Base-by-base conservation (phyloP, 352 stramenopile genomes). In the Phytophthora litchii region DNA sequence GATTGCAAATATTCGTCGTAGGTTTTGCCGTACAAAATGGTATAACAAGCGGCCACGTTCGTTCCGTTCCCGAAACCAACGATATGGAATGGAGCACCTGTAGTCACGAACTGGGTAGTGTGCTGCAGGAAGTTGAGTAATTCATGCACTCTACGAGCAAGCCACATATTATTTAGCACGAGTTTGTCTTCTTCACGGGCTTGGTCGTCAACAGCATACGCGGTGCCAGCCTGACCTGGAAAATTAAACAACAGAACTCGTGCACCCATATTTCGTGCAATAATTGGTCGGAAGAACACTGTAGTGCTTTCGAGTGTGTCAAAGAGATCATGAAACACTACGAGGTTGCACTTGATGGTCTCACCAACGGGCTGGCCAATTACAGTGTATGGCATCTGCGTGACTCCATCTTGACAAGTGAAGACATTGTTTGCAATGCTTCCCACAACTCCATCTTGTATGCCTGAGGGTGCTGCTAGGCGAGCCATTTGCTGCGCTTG, bases 271-370 rank as follows among this genome's bases (percentile, higher is more conserved):
- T 96, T 78, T 44, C 85, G 76, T 2, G 80, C 74, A 4, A 96
- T 49, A 20, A 98, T 72, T 3, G 85, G 64, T 20, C 86, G 78
- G 37, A 97, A 95, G 16, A 97, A 92, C 1, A 97, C 86, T 42
- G 87, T 82, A 11, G 85, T 95, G 54, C 82, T 88, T 38, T 97
- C 92, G 37, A 94, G 70, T 1, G 91, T 97, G 63, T 98, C 92
- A 59, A 98, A 98, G 4, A 98, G 83, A 54, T 98, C 92, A 50
- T 97, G 86, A 49, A 97, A 91, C 2, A 97, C 83, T 6, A 98
- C 76, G 35, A 98, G 64, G 57, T 94, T 97, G 57, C 83, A 91
- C 25, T 89, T 92, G n/a, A 64, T 51, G 3, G 67, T 79, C 10
- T 70, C 72, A 2, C 77, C 78, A 3, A 80, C 74, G 2, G 78